Conservation (phyloP, 73 alveolate genomes). For the Paramecium bursaria region DNA sequence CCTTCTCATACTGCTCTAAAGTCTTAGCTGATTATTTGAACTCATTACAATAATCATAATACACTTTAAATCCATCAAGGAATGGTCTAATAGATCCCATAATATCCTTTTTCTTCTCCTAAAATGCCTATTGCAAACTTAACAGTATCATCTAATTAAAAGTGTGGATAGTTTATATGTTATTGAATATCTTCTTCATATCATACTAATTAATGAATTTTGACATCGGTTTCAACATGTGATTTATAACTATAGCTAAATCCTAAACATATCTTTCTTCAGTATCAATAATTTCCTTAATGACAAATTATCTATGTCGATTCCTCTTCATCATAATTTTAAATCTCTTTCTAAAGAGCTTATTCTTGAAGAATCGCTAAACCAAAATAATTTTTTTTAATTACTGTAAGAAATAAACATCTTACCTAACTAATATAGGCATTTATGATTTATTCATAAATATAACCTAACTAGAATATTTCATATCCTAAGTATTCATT, state of each 20-base stretch:
- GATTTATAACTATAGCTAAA: not conserved
- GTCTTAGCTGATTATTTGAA: not conserved
- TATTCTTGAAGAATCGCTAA: not conserved
- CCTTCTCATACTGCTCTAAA: not conserved
- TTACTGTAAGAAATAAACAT: not conserved
- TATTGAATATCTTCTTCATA: constrained; percentile 7
- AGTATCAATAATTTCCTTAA: constrained; percentile 20
- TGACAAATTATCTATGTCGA: constrained; percentile 10
- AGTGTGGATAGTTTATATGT: not conserved
- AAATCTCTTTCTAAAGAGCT: not conserved
- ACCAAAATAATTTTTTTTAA: not conserved
- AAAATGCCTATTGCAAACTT: too few species aligned
- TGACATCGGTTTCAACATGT: not conserved
- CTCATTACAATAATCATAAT: constrained; percentile 51
- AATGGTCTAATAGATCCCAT: not conserved
- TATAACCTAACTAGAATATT: not conserved
- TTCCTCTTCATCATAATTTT: not conserved
- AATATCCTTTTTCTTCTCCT: too few species aligned
- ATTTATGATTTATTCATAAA: not conserved
- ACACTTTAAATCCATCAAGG: constrained; percentile 13
- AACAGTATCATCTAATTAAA: not conserved
- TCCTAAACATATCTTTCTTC: constrained; percentile 29
- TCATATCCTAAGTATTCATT: not conserved
- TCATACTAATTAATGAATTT: not conserved
- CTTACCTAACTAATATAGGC: constrained; percentile 9